Conservation (phyloP, 768 basidiomycete genomes). For the Suillus discolor region DNA sequence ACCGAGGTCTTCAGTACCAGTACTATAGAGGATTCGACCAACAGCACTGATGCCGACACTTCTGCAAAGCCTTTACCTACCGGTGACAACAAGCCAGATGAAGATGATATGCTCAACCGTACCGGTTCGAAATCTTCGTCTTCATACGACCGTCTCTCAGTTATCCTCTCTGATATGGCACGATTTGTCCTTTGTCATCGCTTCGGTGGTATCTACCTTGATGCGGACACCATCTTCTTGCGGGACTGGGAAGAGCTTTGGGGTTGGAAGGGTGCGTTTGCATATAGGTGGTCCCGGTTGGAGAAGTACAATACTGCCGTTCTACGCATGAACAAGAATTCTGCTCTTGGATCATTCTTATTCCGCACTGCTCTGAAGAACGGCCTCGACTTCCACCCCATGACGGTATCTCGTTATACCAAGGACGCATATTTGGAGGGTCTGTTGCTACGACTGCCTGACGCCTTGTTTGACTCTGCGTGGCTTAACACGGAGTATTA, state of each 20-base stretch:
- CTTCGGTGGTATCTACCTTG: conserved; percentile 95
- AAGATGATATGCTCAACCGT: conserved; percentile 69
- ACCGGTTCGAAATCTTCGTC: conserved; percentile 86
- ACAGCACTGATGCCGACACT: conserved; percentile 23
- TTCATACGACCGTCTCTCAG: conserved; percentile 89
- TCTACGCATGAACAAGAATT: conserved; percentile 89
- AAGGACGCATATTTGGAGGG: conserved; percentile 87
- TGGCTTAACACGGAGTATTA: conserved; percentile 95
- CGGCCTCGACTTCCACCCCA: conserved; percentile 94
- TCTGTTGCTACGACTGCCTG: conserved; percentile 85
- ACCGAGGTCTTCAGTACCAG: conserved; percentile 23
- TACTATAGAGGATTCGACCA: conserved; percentile 21
- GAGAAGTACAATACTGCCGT: conserved; percentile 97
- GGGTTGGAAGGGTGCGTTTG: conserved; percentile 96
- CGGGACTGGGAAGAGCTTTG: conserved; percentile 99
- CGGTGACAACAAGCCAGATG: conserved; percentile 36
- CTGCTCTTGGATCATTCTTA: conserved; percentile 89
- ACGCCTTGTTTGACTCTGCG: conserved; percentile 95
- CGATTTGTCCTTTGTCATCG: conserved; percentile 97
- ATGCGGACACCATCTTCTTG: conserved; percentile 93
- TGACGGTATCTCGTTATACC: conserved; percentile 89
- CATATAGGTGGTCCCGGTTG: conserved; percentile 93
- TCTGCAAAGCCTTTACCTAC: conserved; percentile 23
- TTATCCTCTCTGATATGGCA: conserved; percentile 95
- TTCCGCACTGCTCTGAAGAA: conserved; percentile 96